Base-by-base conservation (phyloP, 257 asterid genomes). In the Pogostemon cablin region DNA sequence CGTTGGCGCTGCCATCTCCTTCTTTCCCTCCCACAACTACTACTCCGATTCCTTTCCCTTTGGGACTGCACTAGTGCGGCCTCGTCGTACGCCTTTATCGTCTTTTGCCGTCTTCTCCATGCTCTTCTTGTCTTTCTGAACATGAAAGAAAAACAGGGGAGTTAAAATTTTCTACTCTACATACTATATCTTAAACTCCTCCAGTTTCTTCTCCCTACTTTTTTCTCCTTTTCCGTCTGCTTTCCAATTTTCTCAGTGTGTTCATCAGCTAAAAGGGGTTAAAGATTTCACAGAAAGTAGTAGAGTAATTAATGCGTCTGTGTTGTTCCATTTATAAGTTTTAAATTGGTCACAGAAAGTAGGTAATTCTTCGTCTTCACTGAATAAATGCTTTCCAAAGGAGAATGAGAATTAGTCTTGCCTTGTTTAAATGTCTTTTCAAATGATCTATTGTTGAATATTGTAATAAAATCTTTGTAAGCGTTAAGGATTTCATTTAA, bases 241-340 rank as follows among this genome's bases (percentile, higher is more conserved):
- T 62, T 35, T 75, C 7, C 12, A 2, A 2, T 39, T 43, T 62
- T 58, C 63, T 48, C 55, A 3, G 41, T 48, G 11, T 12, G 5
- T 38, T 52, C 65, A 49, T 58, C 50, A 69, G 71, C 55, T 77
- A 15, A 41, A 34, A 53, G 54, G 15, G 35, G 60, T 50, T 25
- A 17, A 4, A 25, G 46, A 49, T 60, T 59, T 38, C 37, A 35
- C 64, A 1, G 9, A 54, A 40, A 11, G n/a, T 5, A 35, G 11
- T 35, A 6, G 60, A 3, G 9, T 34, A 12, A 11, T 17, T 41
- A 54, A 65, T 65, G 37, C 9, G 48, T 4, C 20, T 70, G 46
- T 20, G 37, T 44, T 7, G 4, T 32, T 62, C 63, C 46, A 48
- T n/a, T 47, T 40, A 15, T 44, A 44, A 1, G 25, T 1, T 12